A percentile compares a stretch with the other conserved stretches of the same genome.
Evolutionary conservation across 1,284 basidiomycete genomes (phyloP).

Genomic region (Cutaneotrichosporon sp.): DNA sequence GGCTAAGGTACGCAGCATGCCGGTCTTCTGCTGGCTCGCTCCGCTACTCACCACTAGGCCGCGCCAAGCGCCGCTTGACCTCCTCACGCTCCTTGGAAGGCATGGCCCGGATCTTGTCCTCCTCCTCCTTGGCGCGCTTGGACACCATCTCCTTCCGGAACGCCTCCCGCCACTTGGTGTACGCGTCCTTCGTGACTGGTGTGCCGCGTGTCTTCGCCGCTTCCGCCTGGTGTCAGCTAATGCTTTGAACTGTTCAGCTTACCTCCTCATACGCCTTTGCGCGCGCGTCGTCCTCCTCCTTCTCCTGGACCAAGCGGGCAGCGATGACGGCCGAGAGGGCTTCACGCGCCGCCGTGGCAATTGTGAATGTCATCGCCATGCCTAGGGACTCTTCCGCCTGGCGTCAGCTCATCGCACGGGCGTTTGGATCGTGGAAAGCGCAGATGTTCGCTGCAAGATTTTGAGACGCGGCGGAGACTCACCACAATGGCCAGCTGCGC

Average conservation of each 20-base stretch:
- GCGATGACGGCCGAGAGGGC: conserved; percentile 63
- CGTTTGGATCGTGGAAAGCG: too few species aligned
- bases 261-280: conserved; percentile 73
- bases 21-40: too few species aligned
- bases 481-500: conserved; percentile 62
- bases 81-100: conserved; percentile 86
- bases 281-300: conserved; percentile 64
- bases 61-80: conserved; percentile 60
- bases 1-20: too few species aligned
- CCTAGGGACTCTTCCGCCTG: conserved; percentile 86
- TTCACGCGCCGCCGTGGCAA: conserved; percentile 82
- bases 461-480: too few species aligned
- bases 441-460: too few species aligned
- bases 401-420: too few species aligned
- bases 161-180: conserved; percentile 70
- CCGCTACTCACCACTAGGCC: conserved; percentile 69
- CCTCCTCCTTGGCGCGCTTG: conserved; percentile 66
- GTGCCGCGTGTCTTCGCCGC: conserved; percentile 84
- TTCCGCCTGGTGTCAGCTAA: conserved; percentile 62
- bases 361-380: conserved; percentile 97
- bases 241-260: too few species aligned
- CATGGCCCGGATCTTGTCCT: conserved; percentile 70
- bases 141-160: conserved; percentile 66
- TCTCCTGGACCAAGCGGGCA: conserved; percentile 57
- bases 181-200: conserved; percentile 75